These are phyloP conservation scores for Colletotrichum musae DNA, from an alignment of 2,329 filamentous ascomycete species.

Conservation along the genomic window DNA sequence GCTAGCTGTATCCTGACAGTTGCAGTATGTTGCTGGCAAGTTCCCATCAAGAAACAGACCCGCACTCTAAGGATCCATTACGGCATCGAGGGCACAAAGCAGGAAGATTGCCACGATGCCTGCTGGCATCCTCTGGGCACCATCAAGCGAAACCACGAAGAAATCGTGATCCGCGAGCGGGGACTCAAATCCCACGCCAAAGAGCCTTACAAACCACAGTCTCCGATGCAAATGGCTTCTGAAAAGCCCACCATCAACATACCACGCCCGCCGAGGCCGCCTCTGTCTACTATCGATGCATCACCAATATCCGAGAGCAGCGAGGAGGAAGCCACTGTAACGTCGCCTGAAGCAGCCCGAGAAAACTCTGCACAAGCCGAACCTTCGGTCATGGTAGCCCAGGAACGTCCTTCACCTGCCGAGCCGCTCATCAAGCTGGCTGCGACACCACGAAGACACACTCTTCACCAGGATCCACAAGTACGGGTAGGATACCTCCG, in stretches of 20 bases:
- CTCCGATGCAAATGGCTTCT: not conserved
- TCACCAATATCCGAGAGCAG: too few species aligned
- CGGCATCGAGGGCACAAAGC: slow-evolving; percentile 19
- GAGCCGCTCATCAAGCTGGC: not conserved
- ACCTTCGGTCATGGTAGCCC: too few species aligned
- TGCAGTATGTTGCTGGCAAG: slow-evolving; percentile 18
- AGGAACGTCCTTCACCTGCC: not conserved
- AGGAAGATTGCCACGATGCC: slow-evolving; percentile 16
- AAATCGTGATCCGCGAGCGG: slow-evolving; percentile 27
- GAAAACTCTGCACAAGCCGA: too few species aligned
- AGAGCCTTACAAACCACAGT: not conserved
- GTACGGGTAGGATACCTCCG: not conserved
- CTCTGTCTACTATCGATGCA: too few species aligned
- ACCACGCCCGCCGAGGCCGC: too few species aligned
- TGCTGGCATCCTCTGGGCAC: slow-evolving; percentile 23
- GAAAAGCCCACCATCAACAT: too few species aligned
- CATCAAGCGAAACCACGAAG: slow-evolving; percentile 26
- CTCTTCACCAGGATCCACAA: not conserved
- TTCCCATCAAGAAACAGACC: slow-evolving; percentile 19
- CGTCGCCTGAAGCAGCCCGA: too few species aligned
- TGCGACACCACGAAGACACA: not conserved
- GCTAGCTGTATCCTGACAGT: not conserved
- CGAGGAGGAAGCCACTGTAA: too few species aligned
- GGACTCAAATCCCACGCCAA: too few species aligned
- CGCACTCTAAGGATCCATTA: slow-evolving; percentile 27